Percentiles rank a stretch among this genome's conserved stretches.
phyloP scores from a whole-genome alignment of 805 yeast genomes.

The Ogataea pignaliae region DNA sequence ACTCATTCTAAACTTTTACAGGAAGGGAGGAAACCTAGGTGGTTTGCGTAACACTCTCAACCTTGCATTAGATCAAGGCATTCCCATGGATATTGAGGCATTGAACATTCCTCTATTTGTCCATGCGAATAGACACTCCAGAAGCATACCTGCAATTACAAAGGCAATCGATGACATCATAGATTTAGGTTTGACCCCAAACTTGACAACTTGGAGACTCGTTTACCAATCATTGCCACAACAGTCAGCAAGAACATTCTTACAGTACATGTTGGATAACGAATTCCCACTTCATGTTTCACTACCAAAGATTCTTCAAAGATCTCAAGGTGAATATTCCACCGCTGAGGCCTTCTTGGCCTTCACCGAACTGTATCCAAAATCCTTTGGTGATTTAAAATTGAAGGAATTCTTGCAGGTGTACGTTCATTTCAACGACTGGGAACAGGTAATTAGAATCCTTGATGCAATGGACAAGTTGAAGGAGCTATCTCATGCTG shows the following conservation, averaged over 20 bases:
- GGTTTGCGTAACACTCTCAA: neutral
- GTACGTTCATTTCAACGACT: constrained; percentile 7
- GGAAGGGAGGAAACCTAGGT: neutral
- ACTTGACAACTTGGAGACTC: constrained; percentile 10
- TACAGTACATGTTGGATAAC: constrained; percentile 6
- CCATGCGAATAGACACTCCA: neutral
- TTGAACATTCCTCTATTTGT: neutral
- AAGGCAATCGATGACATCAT: constrained; percentile 5
- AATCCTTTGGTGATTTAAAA: constrained; percentile 5
- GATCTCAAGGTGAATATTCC: neutral
- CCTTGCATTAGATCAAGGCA: neutral
- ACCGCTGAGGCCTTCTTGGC: constrained; percentile 6
- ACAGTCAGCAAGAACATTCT: neutral
- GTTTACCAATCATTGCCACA: constrained; percentile 5
- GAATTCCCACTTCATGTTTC: constrained; percentile 7
- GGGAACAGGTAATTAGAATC: constrained; percentile 3
- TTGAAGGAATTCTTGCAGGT: constrained; percentile 7
- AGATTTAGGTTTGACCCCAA: constrained; percentile 8
- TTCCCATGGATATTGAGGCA: neutral
- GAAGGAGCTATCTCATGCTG: neutral
- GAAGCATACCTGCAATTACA: neutral
- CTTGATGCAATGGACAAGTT: constrained; percentile 2
- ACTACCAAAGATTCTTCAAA: constrained; percentile 5
- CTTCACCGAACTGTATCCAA: constrained; percentile 7
- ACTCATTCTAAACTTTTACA: neutral